Base-by-base conservation (phyloP, 768 basidiomycete species). In the Mycena chlorophos region DNA sequence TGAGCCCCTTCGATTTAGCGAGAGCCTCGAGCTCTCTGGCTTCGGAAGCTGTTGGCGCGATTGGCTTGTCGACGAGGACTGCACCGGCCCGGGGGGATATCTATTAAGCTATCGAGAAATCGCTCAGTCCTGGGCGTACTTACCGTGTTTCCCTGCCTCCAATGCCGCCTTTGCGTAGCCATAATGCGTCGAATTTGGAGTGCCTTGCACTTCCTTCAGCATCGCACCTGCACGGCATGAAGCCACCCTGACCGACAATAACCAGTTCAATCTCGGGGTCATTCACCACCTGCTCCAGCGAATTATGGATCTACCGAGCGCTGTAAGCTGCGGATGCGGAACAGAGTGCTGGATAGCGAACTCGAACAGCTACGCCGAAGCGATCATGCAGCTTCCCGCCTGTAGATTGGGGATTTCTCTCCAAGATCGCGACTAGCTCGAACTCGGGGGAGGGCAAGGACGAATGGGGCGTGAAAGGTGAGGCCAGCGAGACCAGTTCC, bases 41-140 rank as follows among this genome's bases (percentile, higher is more conserved):
- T 63, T 91, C 77, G 16, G 71, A 68, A 1, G 71, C 72, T 1
- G 82, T 85, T 3, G 88, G 76, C 2, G 87, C 84, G 17, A 90
- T 78, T 3, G 90, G 90, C 66, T 92, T 92, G 65, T 91, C 90
- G 31, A 91, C 85, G 37, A 91, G 82, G 17, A 89, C 89, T 88
- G 55, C 27, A 29, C 14, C 22, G 38, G 38, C 28, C 38, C 42
- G 51, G 22, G n/a, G 49, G 16, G 52, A 52, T 2, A 20, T 17
- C 30, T 31, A 42, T 39, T 10, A 34, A 22, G n/a, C 5, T 0
- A 30, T 19, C n/a, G 13, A 19, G 20, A 20, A 31, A 20, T 57
- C 73, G 19, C n/a, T n/a, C n/a, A n/a, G n/a, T n/a, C n/a, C n/a
- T n/a, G n/a, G n/a, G n/a, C n/a, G n/a, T n/a, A n/a, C n/a, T n/a